Percentiles rank a stretch among this genome's conserved stretches.
These are phyloP conservation scores for Dendrobium nobile DNA, from an alignment of 106 monocot species.

Conservation along the genomic window DNA sequence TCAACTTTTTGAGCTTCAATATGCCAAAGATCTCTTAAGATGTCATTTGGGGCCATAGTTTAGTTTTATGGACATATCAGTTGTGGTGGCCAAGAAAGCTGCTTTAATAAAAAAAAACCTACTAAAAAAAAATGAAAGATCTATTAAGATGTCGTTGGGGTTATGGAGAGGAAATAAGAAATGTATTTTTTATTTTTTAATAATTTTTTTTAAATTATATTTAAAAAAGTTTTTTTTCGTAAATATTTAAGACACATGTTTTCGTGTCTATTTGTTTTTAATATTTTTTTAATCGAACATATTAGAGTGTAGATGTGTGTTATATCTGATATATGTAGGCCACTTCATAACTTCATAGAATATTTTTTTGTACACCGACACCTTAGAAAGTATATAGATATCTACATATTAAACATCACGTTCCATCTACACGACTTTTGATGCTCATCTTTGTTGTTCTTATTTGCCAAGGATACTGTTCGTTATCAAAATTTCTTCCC, in stretches of 20 bases:
- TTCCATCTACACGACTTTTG: not conserved
- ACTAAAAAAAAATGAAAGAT: not conserved
- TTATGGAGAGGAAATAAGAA: too few species aligned
- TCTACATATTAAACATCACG: not conserved
- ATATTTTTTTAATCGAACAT: too few species aligned
- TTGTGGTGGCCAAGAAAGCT: not conserved
- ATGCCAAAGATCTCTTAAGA: not conserved
- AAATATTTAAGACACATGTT: too few species aligned
- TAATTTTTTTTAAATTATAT: too few species aligned
- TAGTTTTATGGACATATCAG: not conserved
- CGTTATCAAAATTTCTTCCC: not conserved
- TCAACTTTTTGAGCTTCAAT: not conserved
- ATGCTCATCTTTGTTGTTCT: not conserved
- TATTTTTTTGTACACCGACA: not conserved
- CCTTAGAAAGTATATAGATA: not conserved
- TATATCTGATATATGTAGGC: too few species aligned
- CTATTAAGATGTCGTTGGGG: too few species aligned
- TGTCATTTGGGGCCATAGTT: not conserved
- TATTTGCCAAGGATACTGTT: not conserved
- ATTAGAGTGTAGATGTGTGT: too few species aligned
- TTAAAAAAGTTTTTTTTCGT: too few species aligned
- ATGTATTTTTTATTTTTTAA: too few species aligned
- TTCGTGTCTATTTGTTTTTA: too few species aligned
- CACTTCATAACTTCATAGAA: too few species aligned
- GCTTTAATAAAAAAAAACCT: not conserved